Percentiles rank a stretch among this genome's conserved stretches.
Conservation (phyloP, 495 filamentous ascomycete species). For the Penicillium crystallinum region DNA sequence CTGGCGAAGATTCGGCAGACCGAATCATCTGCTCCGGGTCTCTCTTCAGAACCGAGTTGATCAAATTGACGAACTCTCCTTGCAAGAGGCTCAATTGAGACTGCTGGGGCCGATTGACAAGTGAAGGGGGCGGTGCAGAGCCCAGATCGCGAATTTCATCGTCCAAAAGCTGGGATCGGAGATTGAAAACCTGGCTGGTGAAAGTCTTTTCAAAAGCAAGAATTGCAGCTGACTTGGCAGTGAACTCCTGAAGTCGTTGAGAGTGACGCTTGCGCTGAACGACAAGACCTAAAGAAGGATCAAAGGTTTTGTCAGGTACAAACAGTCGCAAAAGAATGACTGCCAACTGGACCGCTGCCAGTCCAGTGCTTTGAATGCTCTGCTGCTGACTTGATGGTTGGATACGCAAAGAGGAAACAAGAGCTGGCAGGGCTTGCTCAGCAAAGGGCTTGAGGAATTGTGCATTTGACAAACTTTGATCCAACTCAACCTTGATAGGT, state of each 20-base stretch:
- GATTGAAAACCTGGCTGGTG: conserved; percentile 59
- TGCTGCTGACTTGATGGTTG: conserved; percentile 8
- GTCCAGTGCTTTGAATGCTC: conserved; percentile 21
- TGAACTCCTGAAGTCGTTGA: conserved; percentile 49
- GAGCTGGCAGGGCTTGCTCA: conserved; percentile 27
- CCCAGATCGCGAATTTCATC: conserved; percentile 59
- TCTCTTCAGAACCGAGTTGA: conserved; percentile 58
- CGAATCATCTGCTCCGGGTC: conserved; percentile 44
- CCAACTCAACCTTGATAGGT: conserved; percentile 14
- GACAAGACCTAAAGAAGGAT: conserved; percentile 74
- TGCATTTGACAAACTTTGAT: conserved; percentile 18
- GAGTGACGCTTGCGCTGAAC: conserved; percentile 64
- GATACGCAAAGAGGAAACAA: conserved; percentile 24
- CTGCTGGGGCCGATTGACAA: conserved; percentile 65
- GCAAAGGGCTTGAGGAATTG: conserved; percentile 37
- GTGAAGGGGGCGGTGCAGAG: conserved; percentile 50
- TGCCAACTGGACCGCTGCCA: conserved; percentile 36
- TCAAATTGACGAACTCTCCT: conserved; percentile 71
- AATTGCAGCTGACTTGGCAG: conserved; percentile 54
- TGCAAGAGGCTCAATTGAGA: conserved; percentile 70
- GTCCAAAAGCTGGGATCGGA: conserved; percentile 55
- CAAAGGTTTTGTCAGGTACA: conserved; percentile 78
- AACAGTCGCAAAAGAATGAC: conserved; percentile 62
- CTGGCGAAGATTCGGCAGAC: conserved; percentile 4
- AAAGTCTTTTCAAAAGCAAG: conserved; percentile 59